A percentile compares a stretch with the other conserved stretches of the same genome.
Conservation (phyloP, 805 yeast species). For the Cyberlindnera americana region DNA sequence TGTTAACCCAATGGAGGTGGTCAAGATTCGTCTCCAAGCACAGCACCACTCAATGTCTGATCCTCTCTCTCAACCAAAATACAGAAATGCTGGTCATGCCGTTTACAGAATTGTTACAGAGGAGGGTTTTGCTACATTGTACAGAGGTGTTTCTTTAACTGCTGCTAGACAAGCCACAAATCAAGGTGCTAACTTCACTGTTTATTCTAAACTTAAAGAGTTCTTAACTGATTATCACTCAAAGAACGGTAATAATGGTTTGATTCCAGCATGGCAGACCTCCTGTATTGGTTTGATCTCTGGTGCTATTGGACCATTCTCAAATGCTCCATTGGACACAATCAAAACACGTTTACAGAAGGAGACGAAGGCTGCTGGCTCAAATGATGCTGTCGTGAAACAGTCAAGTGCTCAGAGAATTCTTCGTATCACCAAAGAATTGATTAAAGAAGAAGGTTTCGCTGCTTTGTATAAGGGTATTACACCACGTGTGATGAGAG, state of each 20-base stretch:
- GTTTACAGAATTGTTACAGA: slow-evolving; percentile 78
- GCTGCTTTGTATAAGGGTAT: slow-evolving; percentile 92
- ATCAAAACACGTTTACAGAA: slow-evolving; percentile 96
- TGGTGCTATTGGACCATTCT: slow-evolving; percentile 97
- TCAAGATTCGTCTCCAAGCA: slow-evolving; percentile 93
- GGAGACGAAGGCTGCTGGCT: slow-evolving; percentile 57
- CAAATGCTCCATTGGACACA: slow-evolving; percentile 96
- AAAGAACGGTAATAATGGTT: slow-evolving; percentile 33
- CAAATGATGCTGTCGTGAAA: slow-evolving; percentile 30
- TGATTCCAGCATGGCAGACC: slow-evolving; percentile 91
- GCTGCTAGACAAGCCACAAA: slow-evolving; percentile 98
- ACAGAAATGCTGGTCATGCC: slow-evolving; percentile 91
- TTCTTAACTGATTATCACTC: slow-evolving; percentile 59
- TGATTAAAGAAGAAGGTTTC: slow-evolving; percentile 86
- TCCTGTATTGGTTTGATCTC: slow-evolving; percentile 85
- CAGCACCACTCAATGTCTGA: slow-evolving; percentile 89
- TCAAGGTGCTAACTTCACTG: slow-evolving; percentile 98
- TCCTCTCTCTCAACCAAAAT: slow-evolving; percentile 73
- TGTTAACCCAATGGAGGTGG: slow-evolving; percentile 97
- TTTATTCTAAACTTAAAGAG: slow-evolving; percentile 80
- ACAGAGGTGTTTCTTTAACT: slow-evolving; percentile 92
- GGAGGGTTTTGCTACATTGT: slow-evolving; percentile 85
- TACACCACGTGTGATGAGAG: slow-evolving; percentile 98
- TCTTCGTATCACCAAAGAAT: slow-evolving; percentile 70
- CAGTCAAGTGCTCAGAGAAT: slow-evolving; percentile 73